Base-by-base conservation (phyloP, 805 yeast species). In the Saccharomyces kudriavzevii region DNA sequence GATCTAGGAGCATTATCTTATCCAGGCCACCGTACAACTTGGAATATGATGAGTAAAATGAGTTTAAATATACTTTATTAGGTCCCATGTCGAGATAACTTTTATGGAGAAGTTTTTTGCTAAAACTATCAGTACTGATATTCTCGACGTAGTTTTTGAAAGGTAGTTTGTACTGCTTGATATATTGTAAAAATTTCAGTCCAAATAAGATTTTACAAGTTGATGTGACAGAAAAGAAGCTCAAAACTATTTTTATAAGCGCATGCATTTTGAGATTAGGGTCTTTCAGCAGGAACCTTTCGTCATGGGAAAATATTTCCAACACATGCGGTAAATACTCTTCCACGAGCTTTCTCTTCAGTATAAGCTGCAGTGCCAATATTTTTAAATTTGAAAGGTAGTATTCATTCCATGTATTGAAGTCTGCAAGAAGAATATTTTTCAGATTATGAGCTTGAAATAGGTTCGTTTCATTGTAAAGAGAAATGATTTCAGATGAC, bases 141-240 rank as follows among this genome's bases (percentile, higher is more conserved):
- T 65, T 64, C 28, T 61, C 66, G 30, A 68, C 60, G 43, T 58
- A 67, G 4, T 49, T 30, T 11, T 58, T 58, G 47, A 64, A 63
- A 8, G 51, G 29, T 14, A 67, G 51, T 17, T 62, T 57, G 50
- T 55, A 67, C 45, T 61, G 62, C 17, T 52, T 49, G n/a, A 64
- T 51, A 28, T 67, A 68, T 49, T 68, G 67, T 20, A 67, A 52
- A 54, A 68, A 60, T 54, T 69, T 69, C 49, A 69, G 46, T 3
- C 68, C 70, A 48, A 65, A 64, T 13, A 66, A 50, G 3, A 57
- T 53, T 53, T 62, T 66, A 27, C 51, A 56, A 5, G 50, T 50
- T 2, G 67, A 59, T 30, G 59, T 40, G 8, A 58, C 29, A 1
- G 63, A 56, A 29, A 58, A 67, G 49, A 63, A 60, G 53, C 62